Evolutionary conservation across 208 protist genomes (phyloP).

Genomic region (Phytomonas francai): DNA sequence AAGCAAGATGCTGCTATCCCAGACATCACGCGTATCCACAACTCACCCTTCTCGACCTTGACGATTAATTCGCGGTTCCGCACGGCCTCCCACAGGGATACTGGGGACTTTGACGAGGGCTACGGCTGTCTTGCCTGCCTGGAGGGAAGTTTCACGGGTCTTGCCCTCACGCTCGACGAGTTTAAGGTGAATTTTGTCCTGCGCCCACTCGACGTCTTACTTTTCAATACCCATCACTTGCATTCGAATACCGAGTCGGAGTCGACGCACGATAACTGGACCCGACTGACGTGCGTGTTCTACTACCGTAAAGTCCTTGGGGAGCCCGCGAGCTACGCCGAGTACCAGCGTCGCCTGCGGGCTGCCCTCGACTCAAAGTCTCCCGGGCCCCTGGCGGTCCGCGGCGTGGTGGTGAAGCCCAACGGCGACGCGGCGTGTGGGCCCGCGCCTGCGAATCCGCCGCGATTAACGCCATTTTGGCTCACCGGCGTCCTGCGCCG

Average conservation of each 20-base stretch:
- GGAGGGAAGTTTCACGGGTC: constrained; percentile 77
- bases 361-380: constrained; percentile 19
- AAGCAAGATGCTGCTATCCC: constrained; percentile 76
- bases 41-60: constrained; percentile 82
- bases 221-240: constrained; percentile 90
- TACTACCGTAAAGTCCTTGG: constrained; percentile 83
- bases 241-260: constrained; percentile 90
- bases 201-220: constrained; percentile 75
- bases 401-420: constrained; percentile 32
- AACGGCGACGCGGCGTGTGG: constrained; percentile 64
- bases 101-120: constrained; percentile 87
- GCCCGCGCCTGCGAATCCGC: constrained; percentile 34
- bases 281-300: constrained; percentile 81
- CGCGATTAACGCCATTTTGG: constrained; percentile 45
- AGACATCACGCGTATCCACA: constrained; percentile 82
- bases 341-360: constrained; percentile 60
- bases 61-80: constrained; percentile 89
- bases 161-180: constrained; percentile 65
- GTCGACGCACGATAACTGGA: constrained; percentile 39
- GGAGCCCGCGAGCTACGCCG: constrained; percentile 50
- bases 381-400: constrained; percentile 12
- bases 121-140: constrained; percentile 79
- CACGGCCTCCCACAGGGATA: constrained; percentile 85
- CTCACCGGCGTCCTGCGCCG: constrained; percentile 19
- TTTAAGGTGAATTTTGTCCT: constrained; percentile 65